Evolutionary conservation across 2,329 filamentous ascomycete species (phyloP).

Genomic region (Epichloe aotearoae): DNA sequence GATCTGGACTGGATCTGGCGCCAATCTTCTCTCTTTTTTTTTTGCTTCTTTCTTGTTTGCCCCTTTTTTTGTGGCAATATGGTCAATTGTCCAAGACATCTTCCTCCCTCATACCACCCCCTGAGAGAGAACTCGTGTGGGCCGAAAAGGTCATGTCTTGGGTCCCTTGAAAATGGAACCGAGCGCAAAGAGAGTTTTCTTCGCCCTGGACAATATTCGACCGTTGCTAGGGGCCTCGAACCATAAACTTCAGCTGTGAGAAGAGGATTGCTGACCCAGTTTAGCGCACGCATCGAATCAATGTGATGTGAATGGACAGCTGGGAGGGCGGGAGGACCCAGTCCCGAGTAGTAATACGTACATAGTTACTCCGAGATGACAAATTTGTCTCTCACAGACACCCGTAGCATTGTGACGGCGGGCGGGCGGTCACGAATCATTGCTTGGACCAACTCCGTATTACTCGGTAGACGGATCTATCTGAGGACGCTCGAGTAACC

Average conservation of each 20-base stretch:
- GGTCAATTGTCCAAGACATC: slow-evolving; percentile 1
- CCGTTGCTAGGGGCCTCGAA: no score
- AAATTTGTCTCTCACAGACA: neutral
- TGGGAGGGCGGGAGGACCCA: neutral
- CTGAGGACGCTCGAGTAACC: neutral
- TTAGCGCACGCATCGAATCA: neutral
- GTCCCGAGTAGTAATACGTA: no score
- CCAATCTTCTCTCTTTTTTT: neutral
- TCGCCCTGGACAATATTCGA: no score
- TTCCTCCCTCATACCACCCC: neutral
- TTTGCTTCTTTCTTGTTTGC: neutral
- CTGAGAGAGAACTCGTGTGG: neutral
- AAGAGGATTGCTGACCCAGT: neutral
- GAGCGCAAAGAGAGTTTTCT: neutral
- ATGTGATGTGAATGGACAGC: neutral
- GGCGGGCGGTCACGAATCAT: neutral
- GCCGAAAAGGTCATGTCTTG: neutral
- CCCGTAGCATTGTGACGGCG: neutral
- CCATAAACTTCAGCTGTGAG: no score
- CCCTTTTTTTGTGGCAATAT: neutral
- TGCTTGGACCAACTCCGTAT: neutral
- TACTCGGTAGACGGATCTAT: neutral
- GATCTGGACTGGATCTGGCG: neutral
- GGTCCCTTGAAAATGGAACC: neutral
- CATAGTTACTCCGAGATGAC: neutral